phyloP scores from a whole-genome alignment of 768 basidiomycete species.

The Mycena alexandri region DNA sequence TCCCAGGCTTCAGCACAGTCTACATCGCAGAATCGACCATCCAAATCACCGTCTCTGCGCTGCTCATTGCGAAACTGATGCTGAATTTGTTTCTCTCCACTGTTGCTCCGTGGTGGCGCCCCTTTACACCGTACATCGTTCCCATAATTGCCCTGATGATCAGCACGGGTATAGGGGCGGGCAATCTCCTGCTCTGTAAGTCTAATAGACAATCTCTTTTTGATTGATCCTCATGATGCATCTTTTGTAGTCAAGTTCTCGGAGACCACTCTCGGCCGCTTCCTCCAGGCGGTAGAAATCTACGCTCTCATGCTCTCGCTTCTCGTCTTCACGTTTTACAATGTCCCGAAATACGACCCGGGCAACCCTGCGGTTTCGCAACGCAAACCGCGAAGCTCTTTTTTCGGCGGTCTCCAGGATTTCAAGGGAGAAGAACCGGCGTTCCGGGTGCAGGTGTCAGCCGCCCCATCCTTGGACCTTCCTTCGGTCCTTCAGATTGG shows the following conservation, averaged over 20 bases:
- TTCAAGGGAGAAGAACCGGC: constrained; percentile 41
- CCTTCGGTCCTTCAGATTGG: constrained; percentile 19
- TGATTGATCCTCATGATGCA: constrained; percentile 15
- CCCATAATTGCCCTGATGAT: constrained; percentile 67
- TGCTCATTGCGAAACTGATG: constrained; percentile 74
- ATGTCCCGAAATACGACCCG: constrained; percentile 27
- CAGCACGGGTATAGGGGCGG: constrained; percentile 65
- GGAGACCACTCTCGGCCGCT: constrained; percentile 77
- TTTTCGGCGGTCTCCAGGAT: constrained; percentile 36
- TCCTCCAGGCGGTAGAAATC: constrained; percentile 71
- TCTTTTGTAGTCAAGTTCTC: constrained; percentile 69
- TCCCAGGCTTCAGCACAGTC: constrained; percentile 53
- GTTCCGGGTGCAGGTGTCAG: constrained; percentile 25
- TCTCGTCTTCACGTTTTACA: constrained; percentile 61
- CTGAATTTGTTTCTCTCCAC: constrained; percentile 67
- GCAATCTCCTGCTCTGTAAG: constrained; percentile 71
- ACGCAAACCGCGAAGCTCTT: constrained; percentile 30
- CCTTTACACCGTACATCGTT: constrained; percentile 60
- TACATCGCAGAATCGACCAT: constrained; percentile 71
- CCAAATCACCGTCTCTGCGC: constrained; percentile 67
- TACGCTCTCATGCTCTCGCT: constrained; percentile 73
- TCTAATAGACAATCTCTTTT: constrained; percentile 27
- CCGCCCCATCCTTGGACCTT: constrained; percentile 23
- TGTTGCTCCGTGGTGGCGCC: constrained; percentile 53
- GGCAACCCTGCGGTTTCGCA: constrained; percentile 16